Evolutionary conservation across 257 asterid genomes (phyloP).

Genomic region (Lithospermum erythrorhizon): DNA sequence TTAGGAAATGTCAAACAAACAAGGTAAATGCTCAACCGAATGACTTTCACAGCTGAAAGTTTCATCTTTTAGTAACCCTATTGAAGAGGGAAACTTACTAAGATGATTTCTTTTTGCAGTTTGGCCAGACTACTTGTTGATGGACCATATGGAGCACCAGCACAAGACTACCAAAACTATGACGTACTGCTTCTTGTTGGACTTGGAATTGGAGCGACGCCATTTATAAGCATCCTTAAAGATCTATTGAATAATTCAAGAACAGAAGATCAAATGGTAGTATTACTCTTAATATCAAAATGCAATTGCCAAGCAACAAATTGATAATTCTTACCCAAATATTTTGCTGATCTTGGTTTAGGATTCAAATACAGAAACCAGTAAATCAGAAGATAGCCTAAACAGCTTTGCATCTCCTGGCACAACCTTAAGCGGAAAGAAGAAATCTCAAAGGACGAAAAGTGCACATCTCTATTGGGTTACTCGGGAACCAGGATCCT

Average conservation of each 20-base stretch:
- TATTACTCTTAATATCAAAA: constrained; percentile 11
- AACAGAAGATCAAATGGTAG: constrained; percentile 58
- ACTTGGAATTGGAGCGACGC: constrained; percentile 93
- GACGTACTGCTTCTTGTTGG: constrained; percentile 85
- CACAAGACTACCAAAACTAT: constrained; percentile 77
- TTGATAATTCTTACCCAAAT: neutral
- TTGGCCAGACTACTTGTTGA: constrained; percentile 69
- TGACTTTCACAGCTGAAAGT: constrained; percentile 4
- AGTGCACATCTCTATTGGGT: constrained; percentile 87
- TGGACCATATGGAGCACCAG: constrained; percentile 97
- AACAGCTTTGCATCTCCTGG: constrained; percentile 59
- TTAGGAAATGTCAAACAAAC: constrained; percentile 41
- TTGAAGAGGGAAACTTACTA: neutral
- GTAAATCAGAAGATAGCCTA: constrained; percentile 66
- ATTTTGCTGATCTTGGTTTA: constrained; percentile 9
- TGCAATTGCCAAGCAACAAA: neutral
- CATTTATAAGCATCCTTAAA: constrained; percentile 80
- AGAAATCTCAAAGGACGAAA: constrained; percentile 38
- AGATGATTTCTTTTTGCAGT: constrained; percentile 24
- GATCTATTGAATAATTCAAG: constrained; percentile 68
- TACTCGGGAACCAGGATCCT: constrained; percentile 87
- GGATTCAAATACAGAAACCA: constrained; percentile 73
- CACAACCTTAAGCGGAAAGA: constrained; percentile 37
- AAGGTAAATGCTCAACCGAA: constrained; percentile 31
- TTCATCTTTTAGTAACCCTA: neutral